These are phyloP conservation scores for Malus hybrid DNA, from an alignment of 331 rosid genomes.

Conservation along the genomic window DNA sequence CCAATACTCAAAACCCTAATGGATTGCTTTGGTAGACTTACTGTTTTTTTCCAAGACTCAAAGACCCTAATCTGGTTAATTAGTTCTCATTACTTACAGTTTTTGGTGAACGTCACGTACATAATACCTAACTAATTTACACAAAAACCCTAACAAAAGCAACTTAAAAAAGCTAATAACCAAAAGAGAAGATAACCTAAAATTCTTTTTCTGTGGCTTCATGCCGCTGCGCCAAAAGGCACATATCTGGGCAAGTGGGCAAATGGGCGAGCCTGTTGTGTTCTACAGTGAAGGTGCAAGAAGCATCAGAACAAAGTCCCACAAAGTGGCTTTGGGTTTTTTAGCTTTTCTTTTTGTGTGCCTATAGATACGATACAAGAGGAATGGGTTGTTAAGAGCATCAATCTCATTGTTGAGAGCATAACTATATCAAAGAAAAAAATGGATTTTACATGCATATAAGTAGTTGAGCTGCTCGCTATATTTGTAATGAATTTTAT, in stretches of 20 bases:
- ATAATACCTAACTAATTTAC: too few relatives aligned
- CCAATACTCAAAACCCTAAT: not conserved
- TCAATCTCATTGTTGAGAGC: not conserved
- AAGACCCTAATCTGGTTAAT: not conserved
- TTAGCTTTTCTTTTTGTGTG: not conserved
- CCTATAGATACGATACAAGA: not conserved
- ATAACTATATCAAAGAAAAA: too few relatives aligned
- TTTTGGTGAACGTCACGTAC: not conserved
- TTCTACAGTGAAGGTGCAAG: not conserved
- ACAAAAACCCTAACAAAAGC: too few relatives aligned
- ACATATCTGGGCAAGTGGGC: not conserved
- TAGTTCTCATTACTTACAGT: not conserved
- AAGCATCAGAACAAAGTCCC: not conserved
- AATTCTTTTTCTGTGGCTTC: not conserved
- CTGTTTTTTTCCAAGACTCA: not conserved
- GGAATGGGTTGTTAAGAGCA: not conserved
- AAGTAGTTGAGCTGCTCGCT: too few relatives aligned
- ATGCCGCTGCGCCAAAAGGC: not conserved
- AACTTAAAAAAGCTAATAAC: too few relatives aligned
- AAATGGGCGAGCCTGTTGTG: not conserved
- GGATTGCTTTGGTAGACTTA: not conserved
- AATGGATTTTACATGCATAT: accelerated
- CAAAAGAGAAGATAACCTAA: too few relatives aligned
- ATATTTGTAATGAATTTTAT: too few relatives aligned
- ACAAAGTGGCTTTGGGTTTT: not conserved